phyloP scores from a whole-genome alignment of 2,329 filamentous ascomycete genomes.

The Scytalidium lignicola region DNA sequence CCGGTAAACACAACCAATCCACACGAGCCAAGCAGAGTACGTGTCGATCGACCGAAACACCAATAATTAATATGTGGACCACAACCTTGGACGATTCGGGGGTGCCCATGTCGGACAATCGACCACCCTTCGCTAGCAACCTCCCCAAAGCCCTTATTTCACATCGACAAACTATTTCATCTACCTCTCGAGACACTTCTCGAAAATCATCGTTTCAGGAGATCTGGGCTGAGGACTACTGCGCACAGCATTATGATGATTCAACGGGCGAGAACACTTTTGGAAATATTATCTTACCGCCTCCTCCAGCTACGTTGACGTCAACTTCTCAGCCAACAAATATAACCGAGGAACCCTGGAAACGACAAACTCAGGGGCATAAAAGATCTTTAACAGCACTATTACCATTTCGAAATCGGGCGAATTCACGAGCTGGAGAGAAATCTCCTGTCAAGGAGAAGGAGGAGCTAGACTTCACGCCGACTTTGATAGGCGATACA shows the following conservation, averaged over 20 bases:
- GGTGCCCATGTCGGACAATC: neutral
- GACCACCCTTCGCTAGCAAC: neutral
- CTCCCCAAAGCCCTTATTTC: neutral
- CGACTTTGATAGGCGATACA: conserved; percentile 23
- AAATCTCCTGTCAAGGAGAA: conserved; percentile 12
- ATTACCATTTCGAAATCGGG: conserved; percentile 16
- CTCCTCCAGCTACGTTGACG: conserved; percentile 8
- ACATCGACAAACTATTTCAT: neutral
- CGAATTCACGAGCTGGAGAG: conserved; percentile 11
- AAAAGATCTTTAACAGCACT: conserved; percentile 20
- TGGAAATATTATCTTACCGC: conserved; percentile 7
- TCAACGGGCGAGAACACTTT: conserved; percentile 6
- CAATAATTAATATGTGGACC: neutral
- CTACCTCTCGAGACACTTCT: neutral
- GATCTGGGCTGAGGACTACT: conserved; percentile 23
- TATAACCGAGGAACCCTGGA: conserved; percentile 12
- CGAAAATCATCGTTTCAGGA: conserved; percentile 18
- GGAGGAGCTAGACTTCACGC: conserved; percentile 17
- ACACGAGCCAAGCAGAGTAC: neutral
- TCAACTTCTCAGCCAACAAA: conserved; percentile 6
- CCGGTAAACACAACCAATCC: neutral
- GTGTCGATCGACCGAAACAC: neutral
- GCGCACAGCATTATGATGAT: conserved; percentile 12
- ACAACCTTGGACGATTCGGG: neutral
- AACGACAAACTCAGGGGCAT: conserved; percentile 13